Evolutionary conservation across 352 stramenopile genomes (phyloP), one percentile per base, ranked within the genome.

Genomic region (Globisporangium polare): DNA sequence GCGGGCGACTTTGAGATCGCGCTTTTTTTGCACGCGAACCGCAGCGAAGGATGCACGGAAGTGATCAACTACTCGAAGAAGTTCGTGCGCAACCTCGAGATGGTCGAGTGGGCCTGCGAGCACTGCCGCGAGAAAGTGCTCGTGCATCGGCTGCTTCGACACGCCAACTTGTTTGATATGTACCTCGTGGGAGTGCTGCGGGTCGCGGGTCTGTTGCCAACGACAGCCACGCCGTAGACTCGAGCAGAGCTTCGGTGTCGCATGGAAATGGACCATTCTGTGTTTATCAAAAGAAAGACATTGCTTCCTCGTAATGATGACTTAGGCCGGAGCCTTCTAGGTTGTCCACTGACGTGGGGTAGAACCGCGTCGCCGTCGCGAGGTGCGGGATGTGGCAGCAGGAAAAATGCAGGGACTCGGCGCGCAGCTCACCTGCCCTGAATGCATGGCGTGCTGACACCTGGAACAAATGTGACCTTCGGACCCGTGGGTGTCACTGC

Each of bases 361-460:
- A n/a, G n/a, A n/a, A n/a, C n/a, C n/a, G n/a, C n/a, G n/a, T n/a
- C n/a, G n/a, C n/a, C n/a, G n/a, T n/a, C n/a, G n/a, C n/a, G n/a
- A n/a, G n/a, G n/a, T n/a, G n/a, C n/a, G n/a, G n/a, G n/a, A n/a
- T n/a, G n/a, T n/a, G n/a, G n/a, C n/a, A n/a, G n/a, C n/a, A n/a
- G n/a, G n/a, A n/a, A n/a, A n/a, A n/a, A n/a, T n/a, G n/a, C n/a
- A n/a, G n/a, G n/a, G n/a, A n/a, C n/a, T n/a, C n/a, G n/a, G n/a
- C n/a, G n/a, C n/a, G n/a, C n/a, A n/a, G n/a, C n/a, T n/a, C n/a
- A n/a, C n/a, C n/a, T n/a, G n/a, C n/a, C n/a, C n/a, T n/a, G n/a
- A n/a, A n/a, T n/a, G n/a, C n/a, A n/a, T 27, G 97, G 97, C 72
- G 72, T 97, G 35, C 86, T 99, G n/a, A 97, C 97, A 79, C 92